Evolutionary conservation across 2,329 filamentous ascomycete species (phyloP).

Genomic region (Diaporthe sp.): DNA sequence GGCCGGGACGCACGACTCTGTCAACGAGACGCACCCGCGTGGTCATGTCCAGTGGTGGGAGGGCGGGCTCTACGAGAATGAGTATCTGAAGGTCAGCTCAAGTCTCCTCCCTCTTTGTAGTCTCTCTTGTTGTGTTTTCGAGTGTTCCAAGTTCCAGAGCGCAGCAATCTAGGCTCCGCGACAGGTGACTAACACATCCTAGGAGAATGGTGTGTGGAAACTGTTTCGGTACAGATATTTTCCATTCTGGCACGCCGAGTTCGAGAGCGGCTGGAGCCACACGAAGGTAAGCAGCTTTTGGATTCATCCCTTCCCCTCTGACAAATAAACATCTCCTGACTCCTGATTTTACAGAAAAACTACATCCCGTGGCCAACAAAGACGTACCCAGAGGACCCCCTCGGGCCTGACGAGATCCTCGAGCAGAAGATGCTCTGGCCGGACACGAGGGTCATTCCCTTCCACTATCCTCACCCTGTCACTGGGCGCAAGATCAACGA

Average conservation of each 20-base stretch:
- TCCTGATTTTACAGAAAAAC: constrained; percentile 51
- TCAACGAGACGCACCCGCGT: constrained; percentile 64
- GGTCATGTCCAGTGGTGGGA: constrained; percentile 71
- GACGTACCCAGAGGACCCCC: constrained; percentile 64
- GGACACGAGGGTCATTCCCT: constrained; percentile 67
- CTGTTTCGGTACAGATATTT: constrained; percentile 68
- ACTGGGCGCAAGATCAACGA: constrained; percentile 60
- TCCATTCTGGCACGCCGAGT: constrained; percentile 69
- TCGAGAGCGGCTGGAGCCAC: constrained; percentile 67
- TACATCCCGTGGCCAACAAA: constrained; percentile 65
- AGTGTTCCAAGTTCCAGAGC: not conserved
- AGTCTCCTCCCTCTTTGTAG: not conserved
- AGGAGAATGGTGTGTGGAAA: constrained; percentile 67
- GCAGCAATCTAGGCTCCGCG: fast-evolving
- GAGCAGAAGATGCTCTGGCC: constrained; percentile 70
- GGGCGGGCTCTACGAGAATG: constrained; percentile 71
- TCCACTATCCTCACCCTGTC: constrained; percentile 66
- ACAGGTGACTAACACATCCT: not conserved
- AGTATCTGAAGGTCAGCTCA: constrained; percentile 62
- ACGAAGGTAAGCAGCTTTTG: constrained; percentile 52
- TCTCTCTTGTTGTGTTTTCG: not conserved
- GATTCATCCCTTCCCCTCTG: too few species aligned
- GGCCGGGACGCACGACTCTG: constrained; percentile 66
- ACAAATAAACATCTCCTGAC: too few species aligned
- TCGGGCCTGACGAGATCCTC: constrained; percentile 66